Evolutionary conservation across 176 grass and related monocot species (phyloP).

Genomic region (Puya raimondii): DNA sequence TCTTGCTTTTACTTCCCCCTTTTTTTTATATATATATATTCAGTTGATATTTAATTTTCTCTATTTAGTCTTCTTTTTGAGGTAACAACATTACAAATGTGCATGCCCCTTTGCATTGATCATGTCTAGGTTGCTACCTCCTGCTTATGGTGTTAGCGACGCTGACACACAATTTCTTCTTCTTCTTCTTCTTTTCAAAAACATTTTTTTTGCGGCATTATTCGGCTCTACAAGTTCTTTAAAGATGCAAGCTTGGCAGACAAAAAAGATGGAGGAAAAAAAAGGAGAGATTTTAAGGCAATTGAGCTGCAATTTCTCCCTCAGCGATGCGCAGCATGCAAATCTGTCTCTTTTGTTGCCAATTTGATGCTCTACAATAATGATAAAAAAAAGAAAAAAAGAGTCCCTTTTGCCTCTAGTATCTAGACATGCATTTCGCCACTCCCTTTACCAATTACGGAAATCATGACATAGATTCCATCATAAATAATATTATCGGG

Average conservation of each 20-base stretch:
- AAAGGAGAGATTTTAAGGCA: neutral
- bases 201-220: neutral
- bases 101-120: too few species aligned
- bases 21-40: slow-evolving; percentile 13
- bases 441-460: too few species aligned
- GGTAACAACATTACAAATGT: neutral
- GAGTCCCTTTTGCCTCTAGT: too few species aligned
- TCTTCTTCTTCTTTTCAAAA: too few species aligned
- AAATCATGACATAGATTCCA: too few species aligned
- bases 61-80: neutral
- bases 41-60: neutral
- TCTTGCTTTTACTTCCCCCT: slow-evolving; percentile 1
- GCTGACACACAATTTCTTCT: too few species aligned
- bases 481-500: too few species aligned
- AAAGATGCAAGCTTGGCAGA: neutral
- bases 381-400: too few species aligned
- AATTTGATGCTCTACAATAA: neutral
- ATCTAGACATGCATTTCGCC: too few species aligned
- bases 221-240: neutral
- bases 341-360: neutral
- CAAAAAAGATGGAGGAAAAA: neutral
- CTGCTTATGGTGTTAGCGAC: too few species aligned
- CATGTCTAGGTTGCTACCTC: too few species aligned
- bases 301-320: neutral
- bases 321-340: neutral